Percentiles rank a stretch among this genome's conserved stretches.
phyloP scores from a whole-genome alignment of 768 basidiomycete genomes.

The Suillus variegatus region DNA sequence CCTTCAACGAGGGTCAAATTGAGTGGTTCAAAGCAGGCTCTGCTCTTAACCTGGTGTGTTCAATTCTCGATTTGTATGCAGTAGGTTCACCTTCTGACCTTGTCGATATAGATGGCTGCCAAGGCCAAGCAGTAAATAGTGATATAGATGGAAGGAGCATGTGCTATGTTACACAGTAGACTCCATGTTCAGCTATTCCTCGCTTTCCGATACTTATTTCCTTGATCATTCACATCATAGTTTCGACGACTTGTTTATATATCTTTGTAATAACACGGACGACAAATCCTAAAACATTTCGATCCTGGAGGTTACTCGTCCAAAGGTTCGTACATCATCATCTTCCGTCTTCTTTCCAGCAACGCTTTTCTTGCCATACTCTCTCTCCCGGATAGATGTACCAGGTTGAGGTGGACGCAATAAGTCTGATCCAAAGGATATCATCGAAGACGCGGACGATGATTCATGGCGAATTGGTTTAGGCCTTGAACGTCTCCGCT shows the following conservation, averaged over 20 bases:
- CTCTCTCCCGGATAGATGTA: constrained; percentile 22
- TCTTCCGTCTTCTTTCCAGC: constrained; percentile 27
- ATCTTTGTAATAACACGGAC: constrained; percentile 6
- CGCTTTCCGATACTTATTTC: neutral
- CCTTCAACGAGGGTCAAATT: constrained; percentile 97
- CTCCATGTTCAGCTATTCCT: neutral
- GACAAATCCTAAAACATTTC: neutral
- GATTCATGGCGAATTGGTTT: constrained; percentile 19
- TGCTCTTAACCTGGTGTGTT: constrained; percentile 81
- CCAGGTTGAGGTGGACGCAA: neutral
- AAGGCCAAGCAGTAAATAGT: constrained; percentile 50
- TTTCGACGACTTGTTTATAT: neutral
- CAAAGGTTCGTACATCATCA: constrained; percentile 1
- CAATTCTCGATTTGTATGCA: neutral
- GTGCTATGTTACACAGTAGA: neutral
- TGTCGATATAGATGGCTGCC: constrained; percentile 57
- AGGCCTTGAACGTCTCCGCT: constrained; percentile 14
- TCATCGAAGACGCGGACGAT: constrained; percentile 29
- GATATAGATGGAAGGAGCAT: neutral
- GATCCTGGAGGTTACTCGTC: neutral
- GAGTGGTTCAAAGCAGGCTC: constrained; percentile 97
- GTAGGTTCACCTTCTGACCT: constrained; percentile 11
- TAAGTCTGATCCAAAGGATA: constrained; percentile 21
- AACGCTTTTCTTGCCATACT: constrained; percentile 25
- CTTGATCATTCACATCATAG: neutral